phyloP scores from a whole-genome alignment of 2,329 filamentous ascomycete species.

The Phoma herbarum region DNA sequence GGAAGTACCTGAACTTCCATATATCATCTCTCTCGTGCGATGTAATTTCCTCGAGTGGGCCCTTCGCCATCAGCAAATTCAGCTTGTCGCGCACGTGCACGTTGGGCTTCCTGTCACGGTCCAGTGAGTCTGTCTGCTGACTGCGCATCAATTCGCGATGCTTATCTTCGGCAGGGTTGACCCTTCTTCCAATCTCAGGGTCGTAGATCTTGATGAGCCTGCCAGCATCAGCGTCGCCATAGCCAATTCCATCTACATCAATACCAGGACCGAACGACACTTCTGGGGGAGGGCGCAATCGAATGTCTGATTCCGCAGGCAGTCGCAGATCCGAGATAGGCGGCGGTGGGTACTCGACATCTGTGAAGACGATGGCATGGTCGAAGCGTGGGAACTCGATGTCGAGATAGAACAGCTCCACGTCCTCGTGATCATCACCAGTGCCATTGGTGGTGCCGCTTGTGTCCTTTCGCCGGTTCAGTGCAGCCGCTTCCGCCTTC shows the following conservation, averaged over 20 bases:
- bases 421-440: constrained; percentile 54
- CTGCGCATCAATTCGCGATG: constrained; percentile 91
- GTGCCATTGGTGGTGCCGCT: constrained; percentile 27
- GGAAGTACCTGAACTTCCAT: constrained; percentile 96
- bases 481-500: constrained; percentile 43
- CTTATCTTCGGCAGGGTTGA: constrained; percentile 95
- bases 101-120: constrained; percentile 95
- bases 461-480: constrained; percentile 47
- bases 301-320: constrained; percentile 68
- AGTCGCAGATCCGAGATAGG: constrained; percentile 80
- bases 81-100: constrained; percentile 94
- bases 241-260: constrained; percentile 69
- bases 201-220: constrained; percentile 88
- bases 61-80: constrained; percentile 89
- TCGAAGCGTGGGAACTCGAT: constrained; percentile 95
- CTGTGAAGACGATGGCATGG: constrained; percentile 92
- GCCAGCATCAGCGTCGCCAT: constrained; percentile 61
- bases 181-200: constrained; percentile 85
- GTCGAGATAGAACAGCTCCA: constrained; percentile 80
- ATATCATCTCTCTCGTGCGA: constrained; percentile 94
- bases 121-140: constrained; percentile 90
- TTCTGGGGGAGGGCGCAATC: constrained; percentile 82
- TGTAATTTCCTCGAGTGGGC: constrained; percentile 86
- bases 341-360: constrained; percentile 88
- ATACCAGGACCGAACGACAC: constrained; percentile 92